Evolutionary conservation across 371 early-diverging fungal genomes (phyloP), one percentile per base, ranked within the genome.

Genomic region (Parasitella parasitica): DNA sequence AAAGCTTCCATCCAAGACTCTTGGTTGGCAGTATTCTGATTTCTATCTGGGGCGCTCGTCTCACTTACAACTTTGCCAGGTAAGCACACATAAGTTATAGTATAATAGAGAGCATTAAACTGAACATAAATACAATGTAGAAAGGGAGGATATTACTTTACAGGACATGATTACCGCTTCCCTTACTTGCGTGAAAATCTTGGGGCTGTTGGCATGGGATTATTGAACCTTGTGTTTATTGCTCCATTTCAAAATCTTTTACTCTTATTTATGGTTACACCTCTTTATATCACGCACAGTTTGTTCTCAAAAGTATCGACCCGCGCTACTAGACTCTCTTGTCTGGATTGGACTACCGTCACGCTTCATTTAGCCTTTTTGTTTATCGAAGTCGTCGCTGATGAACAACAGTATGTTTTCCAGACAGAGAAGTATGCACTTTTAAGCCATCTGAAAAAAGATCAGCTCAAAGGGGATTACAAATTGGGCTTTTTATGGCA

Each of bases 351-450:
- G 15, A 28, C 77, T 20, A 83, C 85, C 0, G 58, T 75, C 2
- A 62, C 58, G 2, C 48, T 78, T 4, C 87, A 85, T 64, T 36
- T 88, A 4, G 48, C 52, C 0, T 72, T 85, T 13, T 66, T 91
- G 22, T 43, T 61, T 0, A 38, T 82, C 22, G 96, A 96, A 71
- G 78, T 75, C 0, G 59, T 86, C 6, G 93, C 96, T 0, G 97
- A 97, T 72, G 67, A 91, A 37, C 95, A 97, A 61, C 92, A 94
- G 66, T 94, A 85, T 77, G 65, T 55, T 1, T 95, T 93, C 71
- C 95, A 96, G 61, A 78, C 75, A 30, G 67, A 69, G 18, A 94
- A 94, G 72, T 70, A 77, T 16, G 72, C 72, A 46, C 63, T 80
- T 16, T 64, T 83, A 26, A 70, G 68, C 0, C 64, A 70, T 22